phyloP scores from a whole-genome alignment of 192 early-diverging fungal genomes.

The Haplosporangium gracile region DNA sequence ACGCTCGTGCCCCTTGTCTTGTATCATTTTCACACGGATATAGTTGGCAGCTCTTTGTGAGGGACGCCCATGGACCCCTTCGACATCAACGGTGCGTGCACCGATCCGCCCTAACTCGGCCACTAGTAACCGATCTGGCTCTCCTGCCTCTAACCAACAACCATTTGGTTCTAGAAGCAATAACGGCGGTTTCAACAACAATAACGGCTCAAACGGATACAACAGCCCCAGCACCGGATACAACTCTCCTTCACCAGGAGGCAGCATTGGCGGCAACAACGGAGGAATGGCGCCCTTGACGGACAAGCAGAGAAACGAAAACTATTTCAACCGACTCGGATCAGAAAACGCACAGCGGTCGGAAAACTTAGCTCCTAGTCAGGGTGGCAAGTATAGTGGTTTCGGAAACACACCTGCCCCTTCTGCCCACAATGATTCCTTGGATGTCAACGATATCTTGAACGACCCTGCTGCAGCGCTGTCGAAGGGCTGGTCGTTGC shows the following conservation, averaged over 20 bases:
- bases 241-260: conserved; percentile 38
- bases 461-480: conserved; percentile 78
- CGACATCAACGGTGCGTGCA: conserved; percentile 41
- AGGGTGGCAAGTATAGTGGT: conserved; percentile 82
- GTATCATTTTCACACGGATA: background rate
- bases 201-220: conserved; percentile 30
- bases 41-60: conserved; percentile 72
- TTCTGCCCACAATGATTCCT: conserved; percentile 31
- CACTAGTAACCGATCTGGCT: conserved; percentile 39
- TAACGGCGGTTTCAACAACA: conserved; percentile 17
- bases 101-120: conserved; percentile 48
- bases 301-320: conserved; percentile 80
- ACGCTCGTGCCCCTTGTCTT: background rate
- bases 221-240: conserved; percentile 23
- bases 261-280: conserved; percentile 29
- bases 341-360: conserved; percentile 67
- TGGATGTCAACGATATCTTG: conserved; percentile 70
- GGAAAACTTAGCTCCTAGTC: conserved; percentile 76
- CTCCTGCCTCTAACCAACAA: conserved; percentile 44
- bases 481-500: conserved; percentile 75
- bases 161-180: conserved; percentile 31
- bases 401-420: conserved; percentile 73
- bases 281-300: conserved; percentile 21
- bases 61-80: conserved; percentile 69
- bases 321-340: conserved; percentile 81